Percentiles rank a stretch among this genome's conserved stretches.
These are phyloP conservation scores for Lathyrus aphaca DNA, from an alignment of 306 rosid genomes.

Conservation along the genomic window DNA sequence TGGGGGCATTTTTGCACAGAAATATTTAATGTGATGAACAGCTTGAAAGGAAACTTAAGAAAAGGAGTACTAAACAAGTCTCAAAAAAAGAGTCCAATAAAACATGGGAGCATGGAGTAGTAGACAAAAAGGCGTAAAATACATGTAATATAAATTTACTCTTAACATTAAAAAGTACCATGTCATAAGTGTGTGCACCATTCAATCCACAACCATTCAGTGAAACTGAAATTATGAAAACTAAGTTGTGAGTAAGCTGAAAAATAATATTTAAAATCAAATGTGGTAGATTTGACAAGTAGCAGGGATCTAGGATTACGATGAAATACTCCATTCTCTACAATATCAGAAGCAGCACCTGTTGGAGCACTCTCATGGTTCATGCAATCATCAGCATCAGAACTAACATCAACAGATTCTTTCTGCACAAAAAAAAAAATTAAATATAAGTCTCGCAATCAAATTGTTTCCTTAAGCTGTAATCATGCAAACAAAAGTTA, in stretches of 20 bases:
- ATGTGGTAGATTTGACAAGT: constrained; percentile 17
- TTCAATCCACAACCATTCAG: constrained; percentile 48
- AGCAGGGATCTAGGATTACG: constrained; percentile 34
- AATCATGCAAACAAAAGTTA: constrained; percentile 36
- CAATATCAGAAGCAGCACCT: constrained; percentile 62
- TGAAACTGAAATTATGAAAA: constrained; percentile 60
- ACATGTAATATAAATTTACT: constrained; percentile 17
- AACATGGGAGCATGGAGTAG: background rate
- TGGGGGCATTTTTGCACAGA: background rate
- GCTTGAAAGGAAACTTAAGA: background rate
- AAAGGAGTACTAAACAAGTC: background rate
- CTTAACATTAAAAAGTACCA: constrained; percentile 53
- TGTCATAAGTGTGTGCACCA: constrained; percentile 46
- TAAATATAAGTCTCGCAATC: constrained; percentile 9
- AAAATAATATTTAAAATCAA: constrained; percentile 35
- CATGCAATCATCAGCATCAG: constrained; percentile 56
- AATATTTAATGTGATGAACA: background rate
- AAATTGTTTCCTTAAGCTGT: constrained; percentile 28
- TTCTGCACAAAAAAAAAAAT: constrained; percentile 54
- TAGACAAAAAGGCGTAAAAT: constrained; percentile 22
- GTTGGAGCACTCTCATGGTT: constrained; percentile 52
- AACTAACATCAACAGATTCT: constrained; percentile 54
- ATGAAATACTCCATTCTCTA: constrained; percentile 57
- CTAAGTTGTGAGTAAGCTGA: constrained; percentile 36
- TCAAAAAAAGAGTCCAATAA: constrained; percentile 2